Conservation (phyloP, 768 basidiomycete genomes). For the Russula compacta region DNA sequence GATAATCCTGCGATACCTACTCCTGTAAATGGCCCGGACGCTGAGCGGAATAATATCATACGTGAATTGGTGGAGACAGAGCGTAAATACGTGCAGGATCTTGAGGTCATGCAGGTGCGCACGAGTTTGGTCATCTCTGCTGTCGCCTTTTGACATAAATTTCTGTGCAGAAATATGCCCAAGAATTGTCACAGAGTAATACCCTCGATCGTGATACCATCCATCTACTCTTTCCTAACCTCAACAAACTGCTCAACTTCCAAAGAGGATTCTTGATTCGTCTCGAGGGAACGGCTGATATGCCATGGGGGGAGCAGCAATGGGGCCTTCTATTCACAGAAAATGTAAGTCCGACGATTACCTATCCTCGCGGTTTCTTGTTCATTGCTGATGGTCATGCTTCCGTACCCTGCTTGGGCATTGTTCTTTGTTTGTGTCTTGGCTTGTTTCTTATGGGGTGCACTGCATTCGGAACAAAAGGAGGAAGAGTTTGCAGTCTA, state of each 20-base stretch:
- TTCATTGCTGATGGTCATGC: slow-evolving; percentile 31
- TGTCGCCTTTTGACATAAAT: background rate
- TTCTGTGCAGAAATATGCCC: slow-evolving; percentile 72
- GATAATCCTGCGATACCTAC: slow-evolving; percentile 34
- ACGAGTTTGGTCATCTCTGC: background rate
- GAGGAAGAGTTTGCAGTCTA: slow-evolving; percentile 95
- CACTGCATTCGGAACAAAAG: slow-evolving; percentile 46
- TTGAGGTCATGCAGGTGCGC: slow-evolving; percentile 91
- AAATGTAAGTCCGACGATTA: slow-evolving; percentile 47
- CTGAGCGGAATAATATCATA: slow-evolving; percentile 67
- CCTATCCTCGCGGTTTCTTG: slow-evolving; percentile 17
- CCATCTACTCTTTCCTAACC: slow-evolving; percentile 89
- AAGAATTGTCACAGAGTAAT: slow-evolving; percentile 69
- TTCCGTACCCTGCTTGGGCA: slow-evolving; percentile 34
- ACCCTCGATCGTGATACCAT: slow-evolving; percentile 92
- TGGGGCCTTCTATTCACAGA: slow-evolving; percentile 84
- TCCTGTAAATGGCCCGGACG: slow-evolving; percentile 49
- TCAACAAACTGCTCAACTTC: slow-evolving; percentile 93
- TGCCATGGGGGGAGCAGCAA: slow-evolving; percentile 73
- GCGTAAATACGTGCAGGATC: slow-evolving; percentile 91
- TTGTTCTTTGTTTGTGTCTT: slow-evolving; percentile 26
- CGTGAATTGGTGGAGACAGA: slow-evolving; percentile 92
- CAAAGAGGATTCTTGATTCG: slow-evolving; percentile 90
- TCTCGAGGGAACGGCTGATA: slow-evolving; percentile 76
- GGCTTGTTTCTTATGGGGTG: slow-evolving; percentile 1